Evolutionary conservation across 768 basidiomycete genomes (phyloP), one percentile per base, ranked within the genome.

Genomic region (Brasilioporus rufonigricans): DNA sequence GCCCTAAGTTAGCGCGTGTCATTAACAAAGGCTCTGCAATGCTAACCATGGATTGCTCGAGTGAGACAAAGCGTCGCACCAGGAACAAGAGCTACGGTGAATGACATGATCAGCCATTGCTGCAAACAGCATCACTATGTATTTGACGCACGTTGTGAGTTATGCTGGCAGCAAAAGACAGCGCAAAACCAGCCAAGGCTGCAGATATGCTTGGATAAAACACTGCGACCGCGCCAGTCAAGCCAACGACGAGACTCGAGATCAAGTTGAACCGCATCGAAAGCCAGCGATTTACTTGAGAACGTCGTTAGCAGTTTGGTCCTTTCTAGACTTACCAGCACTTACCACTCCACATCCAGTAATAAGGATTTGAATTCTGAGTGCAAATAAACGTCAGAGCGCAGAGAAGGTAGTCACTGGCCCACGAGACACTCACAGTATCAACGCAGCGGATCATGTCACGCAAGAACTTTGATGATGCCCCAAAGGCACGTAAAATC

Each of bases 341-440:
- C 75, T 50, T 66, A 89, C 85, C 85, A 74, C 85, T 89, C 91
- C 89, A 93, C 81, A 89, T 87, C 93, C 93, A 95, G 65, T 89
- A 93, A 67, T 84, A 89, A 4, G 90, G 90, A 64, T 83, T 90
- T 16, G 83, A 61, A 52, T 82, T 83, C 80, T 81, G 44, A 3
- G 32, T 18, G 19, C 35, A 18, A 36, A 18, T 45, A 19, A 56
- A 56, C 12, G 50, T 60, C 9, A 52, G 46, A 23, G 8, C 44
- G 39, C 35, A 38, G 23, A 49, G 46, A 26, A 8, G 45, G 38
- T 35, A 38, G 24, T 32, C 29, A 50, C 49, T 3, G 2, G 40
- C 35, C 23, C 35, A 36, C 16, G 16, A 26, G 19, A 32, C 36
- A 71, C 85, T 58, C 57, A 90, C 87, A 33, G 89, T 91, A 65